A percentile compares a stretch with the other conserved stretches of the same genome.
Conservation (phyloP, 2,329 filamentous ascomycete species). For the Aspergillus sp. region DNA sequence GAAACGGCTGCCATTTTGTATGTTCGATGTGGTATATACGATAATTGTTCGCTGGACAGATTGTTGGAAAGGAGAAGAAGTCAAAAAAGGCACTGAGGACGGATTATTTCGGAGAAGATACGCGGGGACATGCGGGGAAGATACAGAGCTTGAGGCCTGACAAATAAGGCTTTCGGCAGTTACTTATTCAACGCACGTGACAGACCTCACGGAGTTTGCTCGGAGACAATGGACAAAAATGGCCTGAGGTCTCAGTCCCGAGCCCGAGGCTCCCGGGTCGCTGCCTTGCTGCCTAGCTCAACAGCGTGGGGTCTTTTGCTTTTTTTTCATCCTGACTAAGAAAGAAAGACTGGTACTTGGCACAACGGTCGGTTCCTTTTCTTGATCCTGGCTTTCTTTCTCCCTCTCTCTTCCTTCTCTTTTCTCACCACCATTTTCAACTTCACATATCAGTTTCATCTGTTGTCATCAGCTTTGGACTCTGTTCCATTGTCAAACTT, state of each 20-base stretch:
- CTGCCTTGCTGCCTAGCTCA: neutral
- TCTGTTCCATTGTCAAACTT: constrained; percentile 12
- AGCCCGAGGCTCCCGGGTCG: neutral
- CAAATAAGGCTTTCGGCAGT: neutral
- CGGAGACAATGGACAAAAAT: neutral
- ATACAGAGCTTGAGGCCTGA: neutral
- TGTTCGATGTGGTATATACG: neutral
- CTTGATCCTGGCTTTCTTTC: constrained; percentile 20
- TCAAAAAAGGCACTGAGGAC: neutral
- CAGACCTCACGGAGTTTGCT: neutral
- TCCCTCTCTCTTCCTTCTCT: constrained; percentile 13
- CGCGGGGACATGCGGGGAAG: constrained; percentile 5
- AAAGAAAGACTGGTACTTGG: constrained; percentile 13
- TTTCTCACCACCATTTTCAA: constrained; percentile 20
- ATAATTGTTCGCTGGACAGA: neutral
- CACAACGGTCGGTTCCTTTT: constrained; percentile 24
- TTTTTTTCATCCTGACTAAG: constrained; percentile 10
- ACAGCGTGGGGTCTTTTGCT: constrained; percentile 5
- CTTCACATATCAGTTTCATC: constrained; percentile 16
- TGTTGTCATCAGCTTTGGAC: constrained; percentile 16
- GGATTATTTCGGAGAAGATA: neutral
- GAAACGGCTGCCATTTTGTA: constrained; percentile 21
- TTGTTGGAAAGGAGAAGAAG: neutral
- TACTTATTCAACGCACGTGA: neutral
- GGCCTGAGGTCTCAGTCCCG: neutral